phyloP scores from a whole-genome alignment of 2,329 filamentous ascomycete species.

The Hyphodiscus sp. region DNA sequence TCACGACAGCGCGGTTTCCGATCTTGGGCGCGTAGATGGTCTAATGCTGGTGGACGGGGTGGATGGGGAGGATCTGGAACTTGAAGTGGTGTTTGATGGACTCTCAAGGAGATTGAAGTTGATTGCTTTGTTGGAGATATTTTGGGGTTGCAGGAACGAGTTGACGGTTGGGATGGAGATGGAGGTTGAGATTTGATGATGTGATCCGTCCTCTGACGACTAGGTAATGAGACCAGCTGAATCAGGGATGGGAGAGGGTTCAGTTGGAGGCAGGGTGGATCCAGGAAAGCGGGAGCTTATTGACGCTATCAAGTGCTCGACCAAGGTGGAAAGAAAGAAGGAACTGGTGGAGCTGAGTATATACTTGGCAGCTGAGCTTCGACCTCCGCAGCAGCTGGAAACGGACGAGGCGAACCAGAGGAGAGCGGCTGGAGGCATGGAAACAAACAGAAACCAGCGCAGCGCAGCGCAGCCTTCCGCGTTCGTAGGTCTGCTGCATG shows the following conservation, averaged over 20 bases:
- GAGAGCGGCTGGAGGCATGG: too few relatives aligned
- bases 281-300: background rate
- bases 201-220: too few relatives aligned
- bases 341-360: background rate
- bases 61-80: background rate
- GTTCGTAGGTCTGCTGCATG: too few relatives aligned
- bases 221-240: background rate
- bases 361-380: too few relatives aligned
- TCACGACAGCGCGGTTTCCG: conserved; percentile 6
- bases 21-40: conserved; percentile 8
- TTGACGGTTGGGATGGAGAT: too few relatives aligned
- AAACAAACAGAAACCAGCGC: too few relatives aligned
- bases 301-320: conserved; percentile 3
- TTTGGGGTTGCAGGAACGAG: background rate
- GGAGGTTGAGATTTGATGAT: too few relatives aligned
- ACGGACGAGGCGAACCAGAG: too few relatives aligned
- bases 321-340: background rate
- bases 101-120: background rate
- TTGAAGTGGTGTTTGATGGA: conserved; percentile 11
- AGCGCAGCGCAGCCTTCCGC: too few relatives aligned
- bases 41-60: conserved; percentile 2
- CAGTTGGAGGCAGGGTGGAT: background rate
- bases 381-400: too few relatives aligned
- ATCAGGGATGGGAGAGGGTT: background rate
- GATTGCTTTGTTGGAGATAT: conserved; percentile 4